Base-by-base conservation (phyloP, 2,329 filamentous ascomycete genomes). In the Acrocalymma vagum region DNA sequence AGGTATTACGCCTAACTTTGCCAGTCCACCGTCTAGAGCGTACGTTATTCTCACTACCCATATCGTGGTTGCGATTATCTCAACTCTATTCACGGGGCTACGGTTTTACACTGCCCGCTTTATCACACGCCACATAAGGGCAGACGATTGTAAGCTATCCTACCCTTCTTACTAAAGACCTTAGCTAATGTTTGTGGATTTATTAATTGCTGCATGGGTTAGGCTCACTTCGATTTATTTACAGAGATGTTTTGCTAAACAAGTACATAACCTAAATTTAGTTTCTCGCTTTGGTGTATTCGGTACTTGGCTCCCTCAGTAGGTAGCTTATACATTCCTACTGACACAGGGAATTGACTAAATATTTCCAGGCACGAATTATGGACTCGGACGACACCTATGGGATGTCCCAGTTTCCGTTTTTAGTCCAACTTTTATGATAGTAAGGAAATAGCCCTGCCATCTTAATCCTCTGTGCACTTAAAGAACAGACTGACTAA, bases 361-460 rank as follows among this genome's bases (percentile, higher is more conserved):
- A 35, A 35, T 25, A 35, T 35, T 35, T 35, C 23, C 22, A 35
- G 31, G 21, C 20, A 35, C 14, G n/a, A 9, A 35, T 13, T 35
- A 35, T 35, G 20, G 31, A 35, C 17, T 24, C 17, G 31, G 31
- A 24, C 18, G 31, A 24, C 31, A 35, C 31, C 14, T 35, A 35
- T 35, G 20, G 31, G 31, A 35, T 25, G 22, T 35, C 20, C 31
- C 31, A 26, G 18, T 35, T 25, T 16, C 20, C 22, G 15, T 26
- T 22, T 35, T 26, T 35, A 35, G 22, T 35, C 31, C 31, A 3
- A 35, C n/a, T 35, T 35, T 35, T 35, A 24, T 35, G 31, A 35
- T 13, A 35, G 31, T 35, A 35, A 25, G 31, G 9, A 25, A 35
- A 13, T 25, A 10, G 8, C n/a, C 31, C 23, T 13, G 11, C 31